Conservation (phyloP, 2,329 filamentous ascomycete species). For the Lasiodiplodia theobromae region DNA sequence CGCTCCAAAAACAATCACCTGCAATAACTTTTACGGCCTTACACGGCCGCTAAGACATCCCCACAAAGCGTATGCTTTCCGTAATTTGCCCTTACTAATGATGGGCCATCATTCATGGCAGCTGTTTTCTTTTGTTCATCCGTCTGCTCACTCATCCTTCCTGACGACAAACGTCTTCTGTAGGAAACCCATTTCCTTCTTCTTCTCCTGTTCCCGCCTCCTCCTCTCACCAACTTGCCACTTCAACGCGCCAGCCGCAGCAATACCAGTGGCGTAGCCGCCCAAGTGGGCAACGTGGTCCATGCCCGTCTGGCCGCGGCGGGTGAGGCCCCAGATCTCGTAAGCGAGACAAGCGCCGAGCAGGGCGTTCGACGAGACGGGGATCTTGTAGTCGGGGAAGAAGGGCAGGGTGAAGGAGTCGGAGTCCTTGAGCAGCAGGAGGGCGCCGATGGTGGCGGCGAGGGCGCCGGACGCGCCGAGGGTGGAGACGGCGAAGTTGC, state of each 20-base stretch:
- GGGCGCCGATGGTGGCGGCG: slow-evolving; percentile 43
- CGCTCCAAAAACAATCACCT: neutral
- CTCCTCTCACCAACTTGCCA: slow-evolving; percentile 33
- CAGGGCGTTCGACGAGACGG: slow-evolving; percentile 43
- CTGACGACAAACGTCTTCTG: neutral
- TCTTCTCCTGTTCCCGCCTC: slow-evolving; percentile 28
- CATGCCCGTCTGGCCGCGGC: slow-evolving; percentile 32
- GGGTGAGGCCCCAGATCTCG: slow-evolving; percentile 37
- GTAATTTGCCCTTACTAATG: neutral
- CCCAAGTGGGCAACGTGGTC: slow-evolving; percentile 49
- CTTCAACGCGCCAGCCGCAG: slow-evolving; percentile 39
- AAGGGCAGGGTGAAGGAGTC: slow-evolving; percentile 42
- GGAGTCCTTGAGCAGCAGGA: slow-evolving; percentile 41
- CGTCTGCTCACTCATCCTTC: neutral
- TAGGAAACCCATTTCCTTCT: slow-evolving; percentile 27
- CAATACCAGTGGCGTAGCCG: slow-evolving; percentile 39
- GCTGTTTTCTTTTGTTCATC: neutral
- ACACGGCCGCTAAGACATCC: neutral
- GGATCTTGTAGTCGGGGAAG: slow-evolving; percentile 32
- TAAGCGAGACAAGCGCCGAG: slow-evolving; percentile 38
- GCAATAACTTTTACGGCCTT: neutral
- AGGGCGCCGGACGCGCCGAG: slow-evolving; percentile 45
- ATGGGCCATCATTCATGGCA: neutral
- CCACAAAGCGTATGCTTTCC: neutral
- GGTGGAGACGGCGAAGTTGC: slow-evolving; percentile 37